Percentiles rank a stretch among this genome's conserved stretches.
These are phyloP conservation scores for Adansonia rubrostipa DNA, from an alignment of 441 rosid genomes.

Conservation along the genomic window DNA sequence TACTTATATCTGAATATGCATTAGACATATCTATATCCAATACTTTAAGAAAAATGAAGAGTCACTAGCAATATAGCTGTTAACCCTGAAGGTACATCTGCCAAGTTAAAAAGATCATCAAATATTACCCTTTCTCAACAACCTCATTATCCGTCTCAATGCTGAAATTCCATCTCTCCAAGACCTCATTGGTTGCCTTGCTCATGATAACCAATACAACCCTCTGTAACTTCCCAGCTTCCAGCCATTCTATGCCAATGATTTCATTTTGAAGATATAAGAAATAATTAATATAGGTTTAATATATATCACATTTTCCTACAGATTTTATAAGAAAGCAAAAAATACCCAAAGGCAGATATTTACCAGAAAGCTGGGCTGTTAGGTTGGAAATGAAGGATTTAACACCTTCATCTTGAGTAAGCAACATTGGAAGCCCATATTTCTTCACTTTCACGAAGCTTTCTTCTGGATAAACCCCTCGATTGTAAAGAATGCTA, in stretches of 20 bases:
- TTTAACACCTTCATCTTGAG: constrained; percentile 86
- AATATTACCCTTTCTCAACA: constrained; percentile 74
- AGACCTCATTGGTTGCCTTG: constrained; percentile 74
- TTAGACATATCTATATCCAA: no score
- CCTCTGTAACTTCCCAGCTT: constrained; percentile 86
- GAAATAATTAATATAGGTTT: background rate
- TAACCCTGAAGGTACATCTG: background rate
- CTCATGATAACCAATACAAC: constrained; percentile 87
- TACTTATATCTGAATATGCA: no score
- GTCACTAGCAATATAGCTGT: background rate
- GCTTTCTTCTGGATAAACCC: constrained; percentile 90
- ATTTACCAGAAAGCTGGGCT: constrained; percentile 75
- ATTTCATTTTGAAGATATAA: background rate
- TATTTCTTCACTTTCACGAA: constrained; percentile 90
- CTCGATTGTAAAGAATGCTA: constrained; percentile 85
- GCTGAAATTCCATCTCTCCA: constrained; percentile 95
- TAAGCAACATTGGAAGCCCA: constrained; percentile 89
- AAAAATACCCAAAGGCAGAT: background rate
- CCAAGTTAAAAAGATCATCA: background rate
- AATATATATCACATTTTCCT: background rate
- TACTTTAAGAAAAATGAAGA: no score
- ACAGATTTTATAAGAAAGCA: background rate
- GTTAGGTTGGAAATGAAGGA: constrained; percentile 69
- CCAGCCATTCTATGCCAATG: constrained; percentile 70
- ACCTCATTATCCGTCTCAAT: constrained; percentile 81